These are phyloP conservation scores for Thalassiosira hispida DNA, from an alignment of 352 stramenopile species.

Conservation along the genomic window DNA sequence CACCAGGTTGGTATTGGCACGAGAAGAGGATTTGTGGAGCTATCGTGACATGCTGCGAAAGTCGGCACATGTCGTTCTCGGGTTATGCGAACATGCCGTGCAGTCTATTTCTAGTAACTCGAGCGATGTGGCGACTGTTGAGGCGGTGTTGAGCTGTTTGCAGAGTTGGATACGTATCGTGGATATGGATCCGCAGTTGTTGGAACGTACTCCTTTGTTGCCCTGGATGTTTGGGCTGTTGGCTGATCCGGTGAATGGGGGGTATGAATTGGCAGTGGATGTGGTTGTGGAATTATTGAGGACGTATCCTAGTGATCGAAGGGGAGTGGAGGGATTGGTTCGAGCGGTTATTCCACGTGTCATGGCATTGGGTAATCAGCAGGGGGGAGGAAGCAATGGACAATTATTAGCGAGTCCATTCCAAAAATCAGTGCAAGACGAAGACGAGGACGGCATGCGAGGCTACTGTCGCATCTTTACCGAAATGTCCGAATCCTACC, in stretches of 20 bases:
- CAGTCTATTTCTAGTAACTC: not conserved
- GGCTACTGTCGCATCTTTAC: constrained; percentile 83
- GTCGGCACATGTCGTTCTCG: constrained; percentile 20
- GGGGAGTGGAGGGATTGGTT: constrained; percentile 68
- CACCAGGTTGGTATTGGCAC: constrained; percentile 61
- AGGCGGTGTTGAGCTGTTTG: constrained; percentile 50
- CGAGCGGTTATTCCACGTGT: constrained; percentile 71
- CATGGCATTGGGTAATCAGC: constrained; percentile 49
- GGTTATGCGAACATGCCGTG: constrained; percentile 48
- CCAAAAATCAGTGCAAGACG: constrained; percentile 43
- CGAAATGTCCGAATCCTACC: constrained; percentile 85
- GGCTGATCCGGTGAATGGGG: constrained; percentile 40
- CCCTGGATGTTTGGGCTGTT: constrained; percentile 60
- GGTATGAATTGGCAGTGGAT: constrained; percentile 80
- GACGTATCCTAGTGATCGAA: constrained; percentile 75
- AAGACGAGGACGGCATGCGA: constrained; percentile 79
- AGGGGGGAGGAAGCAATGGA: not conserved
- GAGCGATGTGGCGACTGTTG: constrained; percentile 39
- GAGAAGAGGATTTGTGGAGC: constrained; percentile 57
- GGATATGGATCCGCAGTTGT: constrained; percentile 49
- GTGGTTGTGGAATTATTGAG: constrained; percentile 83
- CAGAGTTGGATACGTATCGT: constrained; percentile 77
- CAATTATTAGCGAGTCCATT: constrained; percentile 21
- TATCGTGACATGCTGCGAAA: constrained; percentile 43
- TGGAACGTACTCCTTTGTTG: constrained; percentile 45